Evolutionary conservation across 176 grass and related monocot genomes (phyloP), one percentile per base, ranked within the genome.

Genomic region (Cocos nucifera): DNA sequence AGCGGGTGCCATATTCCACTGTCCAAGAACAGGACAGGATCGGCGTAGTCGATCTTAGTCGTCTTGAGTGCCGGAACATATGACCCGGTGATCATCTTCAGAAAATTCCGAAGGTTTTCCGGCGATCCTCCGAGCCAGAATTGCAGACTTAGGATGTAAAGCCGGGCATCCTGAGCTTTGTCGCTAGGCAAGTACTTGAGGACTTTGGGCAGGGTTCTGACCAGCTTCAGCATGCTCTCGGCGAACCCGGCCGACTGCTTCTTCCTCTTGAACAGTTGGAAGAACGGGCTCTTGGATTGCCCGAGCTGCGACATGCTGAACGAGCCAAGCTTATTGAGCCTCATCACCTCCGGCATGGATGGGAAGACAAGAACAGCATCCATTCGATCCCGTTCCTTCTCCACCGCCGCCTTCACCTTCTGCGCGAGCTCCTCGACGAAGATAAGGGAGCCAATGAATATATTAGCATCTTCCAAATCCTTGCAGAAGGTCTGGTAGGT

Each of bases 231-330:
- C 93, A 98, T 98, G 83, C 84, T 89, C 21, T 98, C 93, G 17
- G 93, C 93, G 79, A 98, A 98, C 14, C 77, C 77, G 21, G 83
- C 71, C 25, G 78, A 81, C 66, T 92, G 69, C 76, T 83, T 76
- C 81, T 98, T 89, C 68, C 81, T 72, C 84, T 98, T 98, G 79
- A 98, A 98, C 63, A 98, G 93, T 76, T 98, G 93, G 82, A 98
- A 98, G 81, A 98, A 98, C 59, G 93, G 93, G 84, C 84, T 88
- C 76, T 98, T 98, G 66, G 93, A 98, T 69, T 98, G 93, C 0
- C 93, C 93, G 12, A 98, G 79, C 85, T 98, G 93, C 48, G 93
- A 78, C 93, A 98, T 98, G 82, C 82, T 86, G 76, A 98, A 98
- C n/a, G 87, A 76, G 17, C 93, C 93, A 2, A 98, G 93, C 85